phyloP scores from a whole-genome alignment of 2,329 filamentous ascomycete species.

The Sporothrix pallida region DNA sequence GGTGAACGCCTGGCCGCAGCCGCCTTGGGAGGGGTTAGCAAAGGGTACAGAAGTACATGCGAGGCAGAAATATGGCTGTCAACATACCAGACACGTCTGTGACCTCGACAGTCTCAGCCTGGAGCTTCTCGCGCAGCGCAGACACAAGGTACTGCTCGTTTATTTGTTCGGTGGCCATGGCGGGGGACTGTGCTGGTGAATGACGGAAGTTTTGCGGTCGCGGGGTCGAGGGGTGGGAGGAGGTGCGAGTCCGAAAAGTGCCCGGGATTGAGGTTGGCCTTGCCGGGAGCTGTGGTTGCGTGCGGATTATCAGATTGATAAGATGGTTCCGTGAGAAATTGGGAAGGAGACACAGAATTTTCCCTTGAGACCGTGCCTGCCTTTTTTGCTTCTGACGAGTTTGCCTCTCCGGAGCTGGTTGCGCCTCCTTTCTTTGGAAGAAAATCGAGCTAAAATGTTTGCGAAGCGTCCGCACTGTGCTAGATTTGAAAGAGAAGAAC shows the following conservation, averaged over 20 bases:
- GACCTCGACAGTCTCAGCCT: slow-evolving; percentile 81
- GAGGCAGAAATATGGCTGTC: not conserved
- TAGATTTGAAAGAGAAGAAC: not conserved
- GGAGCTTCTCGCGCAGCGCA: slow-evolving; percentile 72
- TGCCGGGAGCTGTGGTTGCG: not conserved
- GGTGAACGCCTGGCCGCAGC: slow-evolving; percentile 67
- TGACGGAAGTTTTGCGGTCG: not conserved
- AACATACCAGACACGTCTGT: slow-evolving; percentile 87
- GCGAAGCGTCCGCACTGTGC: slow-evolving; percentile 2
- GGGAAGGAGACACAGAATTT: not conserved
- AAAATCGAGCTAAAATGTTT: not conserved
- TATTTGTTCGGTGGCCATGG: slow-evolving; percentile 62
- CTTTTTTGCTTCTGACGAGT: not conserved
- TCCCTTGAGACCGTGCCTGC: not conserved
- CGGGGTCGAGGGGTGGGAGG: not conserved
- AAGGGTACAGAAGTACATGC: not conserved
- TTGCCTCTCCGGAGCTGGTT: not conserved
- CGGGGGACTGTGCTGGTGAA: slow-evolving; percentile 4
- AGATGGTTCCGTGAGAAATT: slow-evolving; percentile 26
- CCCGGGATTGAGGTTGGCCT: not conserved
- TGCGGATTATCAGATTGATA: slow-evolving; percentile 38
- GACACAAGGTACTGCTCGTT: slow-evolving; percentile 73
- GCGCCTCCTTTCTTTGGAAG: not conserved
- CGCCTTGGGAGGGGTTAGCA: slow-evolving; percentile 49
- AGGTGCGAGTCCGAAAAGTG: not conserved